These are phyloP conservation scores for Phytophthora nicotianae DNA, from an alignment of 352 stramenopile genomes.

Conservation along the genomic window DNA sequence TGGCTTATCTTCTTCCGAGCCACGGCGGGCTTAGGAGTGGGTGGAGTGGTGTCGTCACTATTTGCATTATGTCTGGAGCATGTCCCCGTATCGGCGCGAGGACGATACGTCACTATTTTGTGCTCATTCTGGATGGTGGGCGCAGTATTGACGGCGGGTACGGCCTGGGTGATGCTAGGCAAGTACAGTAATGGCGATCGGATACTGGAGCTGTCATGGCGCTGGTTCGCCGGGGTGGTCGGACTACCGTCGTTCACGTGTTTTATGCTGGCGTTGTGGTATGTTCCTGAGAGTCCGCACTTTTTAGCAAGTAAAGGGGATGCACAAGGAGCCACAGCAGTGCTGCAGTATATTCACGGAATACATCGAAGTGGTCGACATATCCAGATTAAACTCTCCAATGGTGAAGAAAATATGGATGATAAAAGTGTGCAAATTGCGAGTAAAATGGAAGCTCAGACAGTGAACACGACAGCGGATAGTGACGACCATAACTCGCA, in stretches of 20 bases:
- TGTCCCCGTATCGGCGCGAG: constrained; percentile 67
- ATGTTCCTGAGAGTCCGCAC: constrained; percentile 85
- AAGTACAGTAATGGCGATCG: constrained; percentile 61
- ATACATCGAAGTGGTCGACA: constrained; percentile 48
- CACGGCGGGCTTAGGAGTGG: constrained; percentile 74
- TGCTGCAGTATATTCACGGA: constrained; percentile 71
- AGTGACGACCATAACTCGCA: constrained; percentile 11
- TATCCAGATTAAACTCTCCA: constrained; percentile 78
- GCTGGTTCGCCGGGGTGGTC: constrained; percentile 80
- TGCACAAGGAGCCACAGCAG: constrained; percentile 47
- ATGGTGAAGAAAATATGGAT: constrained; percentile 47
- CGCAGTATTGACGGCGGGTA: constrained; percentile 76
- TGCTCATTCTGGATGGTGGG: constrained; percentile 94
- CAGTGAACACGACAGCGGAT: neutral
- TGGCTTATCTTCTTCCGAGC: constrained; percentile 83
- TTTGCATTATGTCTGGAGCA: constrained; percentile 90
- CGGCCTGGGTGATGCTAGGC: constrained; percentile 87
- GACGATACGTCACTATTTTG: constrained; percentile 85
- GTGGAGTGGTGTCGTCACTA: constrained; percentile 84
- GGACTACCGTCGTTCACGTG: constrained; percentile 77
- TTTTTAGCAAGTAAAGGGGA: constrained; percentile 76
- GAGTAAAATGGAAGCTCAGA: constrained; percentile 20
- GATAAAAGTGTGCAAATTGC: constrained; percentile 16
- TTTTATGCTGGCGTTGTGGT: constrained; percentile 62
- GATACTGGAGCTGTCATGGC: constrained; percentile 81